A percentile compares a stretch with the other conserved stretches of the same genome.
Evolutionary conservation across 768 basidiomycete species (phyloP).

Genomic region (Pleurotus pulmonarius): DNA sequence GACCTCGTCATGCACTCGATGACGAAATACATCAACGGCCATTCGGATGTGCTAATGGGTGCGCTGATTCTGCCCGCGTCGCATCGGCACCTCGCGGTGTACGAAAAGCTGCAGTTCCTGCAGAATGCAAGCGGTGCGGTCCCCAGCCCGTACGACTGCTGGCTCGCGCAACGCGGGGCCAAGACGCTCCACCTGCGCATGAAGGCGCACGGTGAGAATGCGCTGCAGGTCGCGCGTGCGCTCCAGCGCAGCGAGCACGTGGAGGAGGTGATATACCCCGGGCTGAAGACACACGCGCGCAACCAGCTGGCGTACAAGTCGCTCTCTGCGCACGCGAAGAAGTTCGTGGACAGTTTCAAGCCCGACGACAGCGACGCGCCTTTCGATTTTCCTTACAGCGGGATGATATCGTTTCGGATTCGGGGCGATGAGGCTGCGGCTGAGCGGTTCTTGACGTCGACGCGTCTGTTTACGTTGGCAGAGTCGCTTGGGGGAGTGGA

Average conservation of each 20-base stretch:
- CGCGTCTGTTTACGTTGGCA: conserved; percentile 74
- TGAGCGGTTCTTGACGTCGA: conserved; percentile 61
- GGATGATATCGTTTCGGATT: conserved; percentile 83
- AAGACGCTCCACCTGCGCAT: conserved; percentile 91
- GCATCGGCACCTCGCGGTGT: conserved; percentile 38
- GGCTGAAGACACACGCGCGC: conserved; percentile 63
- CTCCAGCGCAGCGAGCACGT: conserved; percentile 57
- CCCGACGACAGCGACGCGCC: conserved; percentile 19
- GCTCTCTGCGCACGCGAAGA: conserved; percentile 65
- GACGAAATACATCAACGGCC: conserved; percentile 92
- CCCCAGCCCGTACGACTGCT: conserved; percentile 82
- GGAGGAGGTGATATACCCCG: conserved; percentile 85
- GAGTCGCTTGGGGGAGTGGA: conserved; percentile 93
- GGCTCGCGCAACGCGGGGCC: conserved; percentile 85
- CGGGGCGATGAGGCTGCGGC: conserved; percentile 55
- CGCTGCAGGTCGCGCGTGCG: conserved; percentile 65
- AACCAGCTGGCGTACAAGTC: conserved; percentile 60
- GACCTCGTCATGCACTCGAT: conserved; percentile 83
- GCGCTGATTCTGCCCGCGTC: conserved; percentile 63
- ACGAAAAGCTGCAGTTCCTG: conserved; percentile 70
- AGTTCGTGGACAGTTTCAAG: conserved; percentile 47
- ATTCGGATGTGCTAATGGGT: conserved; percentile 92
- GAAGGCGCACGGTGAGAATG: conserved; percentile 83
- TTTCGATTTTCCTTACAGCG: conserved; percentile 80
- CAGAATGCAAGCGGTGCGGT: conserved; percentile 88